Base-by-base conservation (phyloP, 2,329 filamentous ascomycete species). In the Tolypocladium capitatum region DNA sequence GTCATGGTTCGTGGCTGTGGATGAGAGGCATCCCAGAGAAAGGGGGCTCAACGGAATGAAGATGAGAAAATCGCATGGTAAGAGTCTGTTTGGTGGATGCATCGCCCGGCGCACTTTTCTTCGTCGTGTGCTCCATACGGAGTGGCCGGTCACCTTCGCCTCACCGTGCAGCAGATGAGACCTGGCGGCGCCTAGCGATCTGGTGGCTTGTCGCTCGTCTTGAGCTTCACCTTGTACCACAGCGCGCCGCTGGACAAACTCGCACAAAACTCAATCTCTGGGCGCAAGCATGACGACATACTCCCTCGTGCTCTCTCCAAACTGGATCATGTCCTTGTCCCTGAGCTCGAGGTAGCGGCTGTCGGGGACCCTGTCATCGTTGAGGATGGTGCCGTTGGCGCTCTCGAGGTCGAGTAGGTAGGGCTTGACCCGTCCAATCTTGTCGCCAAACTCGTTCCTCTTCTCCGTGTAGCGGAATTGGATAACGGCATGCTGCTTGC, bases 371-470 rank as follows among this genome's bases (percentile, higher is more conserved):
- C 70, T 72, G 51, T 86, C 80, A 32, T 81, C 82, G 60, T 97
- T 96, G 54, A 98, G 71, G 48, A 68, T 74, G 2, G 91, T 96
- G 33, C 92, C 91, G 63, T 97, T 96, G 43, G 86, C 86, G 57
- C 88, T 95, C 58, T 96, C 90, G 44, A 98, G 69, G 65, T 98
- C 92, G 53, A 98, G 87, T 9, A 97, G 64, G 67, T 97, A 98
- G 1, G 90, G 90, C 68, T 80, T 84, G 42, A 90, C 85, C 52
- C 73, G 83, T 21, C 86, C 87, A 49, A 83, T 74, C 60, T 82
- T 85, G 61, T 96, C 90, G 21, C 89, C 90, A 61, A 78, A 94
- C 66, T 96, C 88, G 56, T 94, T 88, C 52, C 79, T 79, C 66
- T 84, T 89, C 59, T 88, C 85, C 20, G 84, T 79, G 60, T 88